Base-by-base conservation (phyloP, 495 filamentous ascomycete genomes). In the Aspergillus leporis region DNA sequence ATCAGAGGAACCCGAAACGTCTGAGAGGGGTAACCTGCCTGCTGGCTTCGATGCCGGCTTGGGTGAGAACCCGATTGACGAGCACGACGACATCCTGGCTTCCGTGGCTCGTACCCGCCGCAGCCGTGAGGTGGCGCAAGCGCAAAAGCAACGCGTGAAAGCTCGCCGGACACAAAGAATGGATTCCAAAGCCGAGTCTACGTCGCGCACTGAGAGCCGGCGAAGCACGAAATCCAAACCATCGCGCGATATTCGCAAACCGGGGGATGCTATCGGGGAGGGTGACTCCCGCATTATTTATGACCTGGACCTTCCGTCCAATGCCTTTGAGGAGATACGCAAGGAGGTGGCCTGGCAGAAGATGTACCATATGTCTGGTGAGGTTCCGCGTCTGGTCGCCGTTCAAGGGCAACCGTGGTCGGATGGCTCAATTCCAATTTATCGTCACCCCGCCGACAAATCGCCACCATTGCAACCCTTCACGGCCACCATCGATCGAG, bases 361-460 rank as follows among this genome's bases (percentile, higher is more conserved):
- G 56, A 98, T 98, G 94, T 88, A 86, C 53, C 94, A 97, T 67
- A 83, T 92, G 51, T 90, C 91, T 31, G 94, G 94, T 14, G 89
- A 94, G 65, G 94, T 98, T 3, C 94, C 94, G 32, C 85, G 94
- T 40, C 85, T 97, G n/a, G 91, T 98, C 34, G 91, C 92, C 38
- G 92, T 95, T 9, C 91, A 98, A 70, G 95, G 92, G 6, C 77
- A 81, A 30, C 74, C 90, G 49, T 79, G 74, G 49, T 67, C 81
- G 4, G 90, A 95, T 65, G 91, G 91, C 53, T 87, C 82, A 57
- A 88, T 90, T 66, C 94, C 94, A 12, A 84, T 98, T 38, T 98
- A 98, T 68, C 90, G 94, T 3, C 94, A 98, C 73, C 94, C 94
- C 23, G 85, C 91, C 0, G 94, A 98, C 69, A 90, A 97, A 65